Evolutionary conservation across 495 filamentous ascomycete species (phyloP).

Genomic region (Daldinia vernicosa): DNA sequence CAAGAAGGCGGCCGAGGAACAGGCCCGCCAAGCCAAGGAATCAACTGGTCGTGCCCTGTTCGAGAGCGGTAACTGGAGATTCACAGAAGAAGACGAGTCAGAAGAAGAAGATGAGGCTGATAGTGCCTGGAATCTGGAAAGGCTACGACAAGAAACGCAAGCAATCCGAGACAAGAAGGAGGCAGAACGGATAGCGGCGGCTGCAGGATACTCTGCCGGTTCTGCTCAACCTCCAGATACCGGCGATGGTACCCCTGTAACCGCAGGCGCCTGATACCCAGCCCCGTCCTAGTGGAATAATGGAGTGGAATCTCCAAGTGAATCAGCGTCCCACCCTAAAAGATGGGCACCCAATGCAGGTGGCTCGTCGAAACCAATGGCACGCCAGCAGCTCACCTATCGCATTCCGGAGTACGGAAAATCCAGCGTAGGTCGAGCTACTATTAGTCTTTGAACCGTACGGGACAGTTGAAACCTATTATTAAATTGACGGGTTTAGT

Average conservation of each 20-base stretch:
- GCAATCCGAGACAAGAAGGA: constrained; percentile 69
- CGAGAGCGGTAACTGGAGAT: constrained; percentile 92
- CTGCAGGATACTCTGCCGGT: constrained; percentile 26
- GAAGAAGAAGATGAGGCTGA: constrained; percentile 66
- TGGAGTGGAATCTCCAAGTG: constrained; percentile 10
- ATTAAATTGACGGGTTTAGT: constrained; percentile 18
- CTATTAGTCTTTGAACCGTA: constrained; percentile 15
- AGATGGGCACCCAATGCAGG: constrained; percentile 30
- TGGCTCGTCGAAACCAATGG: constrained; percentile 36
- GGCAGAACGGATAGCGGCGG: constrained; percentile 61
- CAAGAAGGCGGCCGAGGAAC: constrained; percentile 93
- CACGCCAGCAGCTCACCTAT: constrained; percentile 18
- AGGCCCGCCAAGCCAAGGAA: constrained; percentile 89
- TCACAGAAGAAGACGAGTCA: constrained; percentile 68
- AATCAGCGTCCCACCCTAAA: constrained; percentile 12
- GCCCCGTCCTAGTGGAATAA: background rate
- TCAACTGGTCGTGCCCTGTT: constrained; percentile 94
- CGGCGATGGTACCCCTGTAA: constrained; percentile 28
- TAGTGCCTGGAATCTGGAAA: constrained; percentile 80
- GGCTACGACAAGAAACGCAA: constrained; percentile 75
- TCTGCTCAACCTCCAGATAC: constrained; percentile 28
- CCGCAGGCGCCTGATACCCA: constrained; percentile 28
- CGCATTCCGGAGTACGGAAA: constrained; percentile 15
- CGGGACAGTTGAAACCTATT: constrained; percentile 10
- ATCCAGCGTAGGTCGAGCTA: constrained; percentile 23